These are phyloP conservation scores for Craspedostauros australis DNA, from an alignment of 108 stramenopile genomes.

Conservation along the genomic window DNA sequence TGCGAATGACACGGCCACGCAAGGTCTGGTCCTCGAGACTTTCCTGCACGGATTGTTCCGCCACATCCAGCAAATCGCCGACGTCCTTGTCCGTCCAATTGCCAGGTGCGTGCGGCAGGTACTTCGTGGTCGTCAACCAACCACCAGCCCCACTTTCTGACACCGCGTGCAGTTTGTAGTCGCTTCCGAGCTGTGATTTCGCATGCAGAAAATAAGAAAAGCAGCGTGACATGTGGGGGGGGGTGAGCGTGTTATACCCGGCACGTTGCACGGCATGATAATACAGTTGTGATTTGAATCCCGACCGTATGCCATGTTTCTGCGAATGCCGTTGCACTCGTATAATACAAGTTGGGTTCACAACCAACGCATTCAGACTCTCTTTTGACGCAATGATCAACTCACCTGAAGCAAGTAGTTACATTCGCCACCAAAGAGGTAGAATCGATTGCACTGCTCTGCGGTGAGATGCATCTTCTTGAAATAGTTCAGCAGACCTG, in stretches of 20 bases:
- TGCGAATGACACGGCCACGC: conserved; percentile 71
- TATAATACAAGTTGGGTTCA: too few relatives aligned
- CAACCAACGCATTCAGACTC: too few relatives aligned
- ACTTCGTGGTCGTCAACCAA: conserved; percentile 76
- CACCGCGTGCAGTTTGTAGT: conserved; percentile 71
- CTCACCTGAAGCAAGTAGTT: conserved; percentile 74
- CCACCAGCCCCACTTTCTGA: conserved; percentile 78
- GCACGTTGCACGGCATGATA: background rate
- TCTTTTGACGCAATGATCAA: too few relatives aligned
- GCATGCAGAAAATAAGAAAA: background rate
- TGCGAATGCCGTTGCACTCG: too few relatives aligned
- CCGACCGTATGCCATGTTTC: too few relatives aligned
- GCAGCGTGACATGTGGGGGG: background rate
- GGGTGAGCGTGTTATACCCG: background rate
- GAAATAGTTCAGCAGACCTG: conserved; percentile 79
- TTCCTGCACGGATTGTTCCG: conserved; percentile 46
- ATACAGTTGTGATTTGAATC: background rate
- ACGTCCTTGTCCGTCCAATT: conserved; percentile 78
- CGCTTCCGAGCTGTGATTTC: conserved; percentile 56
- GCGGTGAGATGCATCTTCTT: conserved; percentile 39
- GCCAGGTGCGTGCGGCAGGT: conserved; percentile 58
- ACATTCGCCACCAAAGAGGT: conserved; percentile 92
- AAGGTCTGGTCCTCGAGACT: conserved; percentile 63
- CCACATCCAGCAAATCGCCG: conserved; percentile 57
- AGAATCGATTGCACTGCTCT: conserved; percentile 78